Evolutionary conservation across 108 stramenopile species (phyloP).

Genomic region (Nitzschia sp.): DNA sequence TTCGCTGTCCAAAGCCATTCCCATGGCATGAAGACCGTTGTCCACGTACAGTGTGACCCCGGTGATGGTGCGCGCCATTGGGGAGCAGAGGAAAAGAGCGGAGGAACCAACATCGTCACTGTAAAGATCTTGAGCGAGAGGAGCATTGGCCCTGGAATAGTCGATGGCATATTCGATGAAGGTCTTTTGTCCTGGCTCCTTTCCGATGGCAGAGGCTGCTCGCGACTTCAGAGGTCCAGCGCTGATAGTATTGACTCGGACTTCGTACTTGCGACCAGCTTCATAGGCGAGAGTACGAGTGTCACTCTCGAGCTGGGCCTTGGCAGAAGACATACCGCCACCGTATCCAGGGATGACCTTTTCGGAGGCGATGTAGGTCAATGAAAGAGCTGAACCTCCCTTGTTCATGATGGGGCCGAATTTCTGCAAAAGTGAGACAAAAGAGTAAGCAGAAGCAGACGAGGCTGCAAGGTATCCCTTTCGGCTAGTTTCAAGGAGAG

Average conservation of each 20-base stretch:
- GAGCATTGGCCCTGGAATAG: constrained; percentile 96
- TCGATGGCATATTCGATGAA: constrained; percentile 99
- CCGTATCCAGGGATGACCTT: constrained; percentile 98
- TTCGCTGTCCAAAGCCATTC: constrained; percentile 88
- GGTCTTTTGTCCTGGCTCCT: constrained; percentile 91
- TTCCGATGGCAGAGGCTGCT: constrained; percentile 94
- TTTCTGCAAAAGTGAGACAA: constrained; percentile 92
- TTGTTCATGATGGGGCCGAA: constrained; percentile 97
- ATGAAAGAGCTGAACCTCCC: constrained; percentile 89
- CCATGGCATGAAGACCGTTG: constrained; percentile 92
- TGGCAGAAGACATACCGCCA: constrained; percentile 97
- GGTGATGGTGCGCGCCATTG: constrained; percentile 89
- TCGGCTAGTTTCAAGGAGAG: constrained; percentile 94
- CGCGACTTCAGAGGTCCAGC: constrained; percentile 98
- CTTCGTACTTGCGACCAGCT: constrained; percentile 93
- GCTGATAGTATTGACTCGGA: constrained; percentile 96
- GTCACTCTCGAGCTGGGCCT: constrained; percentile 96
- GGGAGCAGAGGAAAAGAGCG: constrained; percentile 90
- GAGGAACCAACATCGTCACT: constrained; percentile 96
- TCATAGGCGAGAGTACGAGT: constrained; percentile 96
- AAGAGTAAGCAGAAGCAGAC: constrained; percentile 96
- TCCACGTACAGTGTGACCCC: constrained; percentile 93
- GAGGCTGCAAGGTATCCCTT: constrained; percentile 97
- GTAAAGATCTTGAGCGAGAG: constrained; percentile 95
- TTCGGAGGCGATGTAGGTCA: constrained; percentile 98